Percentiles rank a stretch among this genome's conserved stretches.
Evolutionary conservation across 805 yeast genomes (phyloP).

Genomic region (Barnettozyma vustinii): DNA sequence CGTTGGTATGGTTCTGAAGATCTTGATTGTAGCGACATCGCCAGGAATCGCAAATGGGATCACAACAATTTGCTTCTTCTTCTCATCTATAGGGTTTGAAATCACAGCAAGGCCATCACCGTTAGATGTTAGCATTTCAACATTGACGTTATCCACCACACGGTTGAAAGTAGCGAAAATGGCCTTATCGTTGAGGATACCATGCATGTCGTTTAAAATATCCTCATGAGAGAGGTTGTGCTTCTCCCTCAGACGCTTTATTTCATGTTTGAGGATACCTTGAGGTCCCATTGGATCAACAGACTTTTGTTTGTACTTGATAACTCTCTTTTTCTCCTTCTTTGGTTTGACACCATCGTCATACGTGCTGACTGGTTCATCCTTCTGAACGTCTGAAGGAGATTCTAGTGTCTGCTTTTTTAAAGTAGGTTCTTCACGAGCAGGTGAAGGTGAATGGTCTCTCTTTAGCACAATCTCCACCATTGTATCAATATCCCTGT

Average conservation of each 20-base stretch:
- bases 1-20: slow-evolving; percentile 72
- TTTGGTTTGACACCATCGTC: slow-evolving; percentile 2
- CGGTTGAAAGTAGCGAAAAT: slow-evolving; percentile 50
- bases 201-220: slow-evolving; percentile 60
- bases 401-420: slow-evolving; percentile 8
- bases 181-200: slow-evolving; percentile 53
- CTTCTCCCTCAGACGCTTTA: slow-evolving; percentile 47
- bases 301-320: slow-evolving; percentile 56
- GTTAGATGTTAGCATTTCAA: slow-evolving; percentile 59
- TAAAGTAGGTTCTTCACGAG: not conserved
- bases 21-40: slow-evolving; percentile 62
- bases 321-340: slow-evolving; percentile 28
- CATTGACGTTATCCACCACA: slow-evolving; percentile 48
- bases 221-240: slow-evolving; percentile 38
- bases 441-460: slow-evolving; percentile 10
- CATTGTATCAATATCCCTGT: not conserved
- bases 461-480: slow-evolving; percentile 9
- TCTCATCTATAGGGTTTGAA: slow-evolving; percentile 46
- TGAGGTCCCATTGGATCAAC: slow-evolving; percentile 74
- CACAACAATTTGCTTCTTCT: slow-evolving; percentile 51
- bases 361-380: slow-evolving; percentile 4
- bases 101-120: slow-evolving; percentile 85
- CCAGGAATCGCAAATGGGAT: slow-evolving; percentile 90
- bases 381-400: not conserved
- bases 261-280: slow-evolving; percentile 75